These are phyloP conservation scores for Penicillium olsonii DNA, from an alignment of 2,329 filamentous ascomycete genomes.

Conservation along the genomic window DNA sequence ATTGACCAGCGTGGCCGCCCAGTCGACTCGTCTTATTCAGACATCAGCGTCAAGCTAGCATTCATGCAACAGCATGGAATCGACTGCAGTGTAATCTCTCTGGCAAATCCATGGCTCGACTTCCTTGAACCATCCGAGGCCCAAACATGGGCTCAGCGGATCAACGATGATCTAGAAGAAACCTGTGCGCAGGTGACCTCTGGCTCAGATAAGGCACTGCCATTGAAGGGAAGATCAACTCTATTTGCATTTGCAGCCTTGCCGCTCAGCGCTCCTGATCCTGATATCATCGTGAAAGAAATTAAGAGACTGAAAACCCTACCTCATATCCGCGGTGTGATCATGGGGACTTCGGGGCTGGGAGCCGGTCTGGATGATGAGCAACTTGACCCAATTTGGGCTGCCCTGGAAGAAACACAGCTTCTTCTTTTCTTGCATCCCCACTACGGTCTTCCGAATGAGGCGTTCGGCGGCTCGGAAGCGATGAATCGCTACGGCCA, in stretches of 20 bases:
- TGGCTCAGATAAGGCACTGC: conserved; percentile 19
- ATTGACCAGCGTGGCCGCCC: conserved; percentile 67
- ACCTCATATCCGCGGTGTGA: conserved; percentile 75
- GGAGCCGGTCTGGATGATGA: conserved; percentile 80
- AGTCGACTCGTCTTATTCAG: conserved; percentile 79
- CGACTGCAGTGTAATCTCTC: conserved; percentile 78
- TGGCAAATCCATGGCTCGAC: conserved; percentile 94
- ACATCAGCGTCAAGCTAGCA: conserved; percentile 73
- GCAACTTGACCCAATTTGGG: conserved; percentile 69
- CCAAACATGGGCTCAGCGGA: conserved; percentile 61
- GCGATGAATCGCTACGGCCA: conserved; percentile 75
- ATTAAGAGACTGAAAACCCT: conserved; percentile 64
- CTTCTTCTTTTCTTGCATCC: conserved; percentile 83
- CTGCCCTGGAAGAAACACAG: conserved; percentile 64
- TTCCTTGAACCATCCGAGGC: conserved; percentile 68
- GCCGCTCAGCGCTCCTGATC: conserved; percentile 68
- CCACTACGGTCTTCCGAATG: conserved; percentile 81
- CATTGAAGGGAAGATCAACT: conserved; percentile 57
- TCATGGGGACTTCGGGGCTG: conserved; percentile 81
- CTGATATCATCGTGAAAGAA: conserved; percentile 61
- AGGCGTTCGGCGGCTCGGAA: conserved; percentile 77
- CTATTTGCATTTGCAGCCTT: conserved; percentile 83
- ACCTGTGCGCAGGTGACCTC: conserved; percentile 61
- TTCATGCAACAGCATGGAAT: conserved; percentile 89
- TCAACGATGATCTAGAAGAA: conserved; percentile 76